Conservation (phyloP, 2,329 filamentous ascomycete species). For the Talaromyces sp. region DNA sequence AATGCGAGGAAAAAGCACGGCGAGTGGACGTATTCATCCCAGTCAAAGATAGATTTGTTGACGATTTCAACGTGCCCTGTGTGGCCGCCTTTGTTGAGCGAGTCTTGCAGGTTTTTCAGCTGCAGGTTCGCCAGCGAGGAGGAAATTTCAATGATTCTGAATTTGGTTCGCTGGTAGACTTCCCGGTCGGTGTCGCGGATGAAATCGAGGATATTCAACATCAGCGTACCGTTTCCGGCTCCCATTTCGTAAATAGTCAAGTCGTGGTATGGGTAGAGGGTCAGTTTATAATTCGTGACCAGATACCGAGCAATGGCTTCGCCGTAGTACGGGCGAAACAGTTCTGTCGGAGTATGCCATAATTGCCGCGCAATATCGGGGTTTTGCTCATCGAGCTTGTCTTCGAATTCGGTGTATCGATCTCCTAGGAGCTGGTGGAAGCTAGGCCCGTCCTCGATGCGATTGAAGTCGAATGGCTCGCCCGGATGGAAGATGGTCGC, state of each 20-base stretch:
- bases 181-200: constrained; percentile 84
- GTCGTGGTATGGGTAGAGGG: constrained; percentile 91
- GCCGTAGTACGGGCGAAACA: constrained; percentile 94
- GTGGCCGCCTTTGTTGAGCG: constrained; percentile 68
- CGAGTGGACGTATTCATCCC: constrained; percentile 78
- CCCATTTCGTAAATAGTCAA: constrained; percentile 99
- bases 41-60: constrained; percentile 92
- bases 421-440: constrained; percentile 73
- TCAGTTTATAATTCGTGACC: constrained; percentile 91
- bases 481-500: constrained; percentile 93
- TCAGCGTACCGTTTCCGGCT: constrained; percentile 91
- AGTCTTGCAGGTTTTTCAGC: constrained; percentile 61
- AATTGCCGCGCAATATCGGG: constrained; percentile 77
- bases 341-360: constrained; percentile 97
- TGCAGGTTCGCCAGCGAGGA: constrained; percentile 74
- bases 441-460: constrained; percentile 74
- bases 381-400: constrained; percentile 68
- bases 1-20: constrained; percentile 97
- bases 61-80: constrained; percentile 85
- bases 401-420: constrained; percentile 86
- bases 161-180: constrained; percentile 90
- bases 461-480: constrained; percentile 81
- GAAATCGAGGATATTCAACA: constrained; percentile 97
- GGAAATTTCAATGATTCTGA: constrained; percentile 94
- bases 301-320: constrained; percentile 96